These are phyloP conservation scores for Lonicera japonica DNA, from an alignment of 129 eudicot genomes.

Conservation along the genomic window DNA sequence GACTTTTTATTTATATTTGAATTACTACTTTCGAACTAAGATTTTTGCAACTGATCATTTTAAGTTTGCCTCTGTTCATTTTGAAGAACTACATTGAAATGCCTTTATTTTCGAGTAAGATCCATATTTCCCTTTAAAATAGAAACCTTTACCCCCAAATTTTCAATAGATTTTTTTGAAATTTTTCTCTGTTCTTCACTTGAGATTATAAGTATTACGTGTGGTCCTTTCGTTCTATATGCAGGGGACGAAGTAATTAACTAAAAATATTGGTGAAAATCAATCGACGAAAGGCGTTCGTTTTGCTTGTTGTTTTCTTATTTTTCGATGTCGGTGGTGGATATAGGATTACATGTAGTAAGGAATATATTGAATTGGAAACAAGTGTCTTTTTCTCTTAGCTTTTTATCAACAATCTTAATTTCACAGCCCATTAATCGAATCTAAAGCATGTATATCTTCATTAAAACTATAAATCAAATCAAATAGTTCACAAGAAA, in stretches of 20 bases:
- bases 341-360: not conserved
- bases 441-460: conserved; percentile 13
- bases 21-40: not conserved
- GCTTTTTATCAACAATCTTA: conserved; percentile 33
- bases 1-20: not conserved
- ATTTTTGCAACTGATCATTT: not conserved
- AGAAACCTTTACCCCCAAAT: conserved; percentile 12
- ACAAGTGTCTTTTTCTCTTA: conserved; percentile 38
- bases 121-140: conserved; percentile 1
- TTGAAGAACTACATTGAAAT: not conserved
- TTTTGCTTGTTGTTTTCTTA: not conserved
- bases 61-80: not conserved
- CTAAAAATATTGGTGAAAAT: conserved; percentile 5
- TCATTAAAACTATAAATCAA: not conserved
- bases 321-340: not conserved
- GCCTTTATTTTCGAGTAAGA: not conserved
- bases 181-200: conserved; percentile 10
- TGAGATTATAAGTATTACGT: conserved; percentile 5
- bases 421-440: conserved; percentile 57
- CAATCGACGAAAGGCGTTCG: not conserved
- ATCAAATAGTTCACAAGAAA: not conserved
- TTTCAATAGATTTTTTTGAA: conserved; percentile 2
- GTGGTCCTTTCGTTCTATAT: conserved; percentile 9
- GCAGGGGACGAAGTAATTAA: not conserved
- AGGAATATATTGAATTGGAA: conserved; percentile 29